A percentile compares a stretch with the other conserved stretches of the same genome.
These are phyloP conservation scores for Yamadazyma atmosphaerica DNA, from an alignment of 1,139 yeast species.

Conservation along the genomic window DNA sequence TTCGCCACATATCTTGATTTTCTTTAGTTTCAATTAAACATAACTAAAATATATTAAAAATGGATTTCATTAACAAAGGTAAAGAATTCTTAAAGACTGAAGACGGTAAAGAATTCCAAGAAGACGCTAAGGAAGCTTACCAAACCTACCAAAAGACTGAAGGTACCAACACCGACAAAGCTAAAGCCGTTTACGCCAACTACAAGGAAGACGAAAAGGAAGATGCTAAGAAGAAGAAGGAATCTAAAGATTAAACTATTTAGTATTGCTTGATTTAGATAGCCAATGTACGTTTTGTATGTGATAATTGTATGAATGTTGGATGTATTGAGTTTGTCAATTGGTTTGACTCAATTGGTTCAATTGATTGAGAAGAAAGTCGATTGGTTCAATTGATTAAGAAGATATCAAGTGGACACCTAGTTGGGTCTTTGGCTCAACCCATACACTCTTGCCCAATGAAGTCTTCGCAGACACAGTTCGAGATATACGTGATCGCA, in stretches of 20 bases:
- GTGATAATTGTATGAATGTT: too few relatives aligned
- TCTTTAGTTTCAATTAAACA: neutral
- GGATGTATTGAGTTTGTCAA: too few relatives aligned
- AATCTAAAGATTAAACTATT: constrained; percentile 1
- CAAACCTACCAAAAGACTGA: constrained; percentile 27
- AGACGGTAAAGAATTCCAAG: constrained; percentile 19
- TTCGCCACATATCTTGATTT: neutral
- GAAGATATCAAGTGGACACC: too few relatives aligned
- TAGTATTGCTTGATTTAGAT: too few relatives aligned
- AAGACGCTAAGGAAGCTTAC: constrained; percentile 39
- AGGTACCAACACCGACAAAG: constrained; percentile 33
- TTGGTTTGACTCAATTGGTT: neutral
- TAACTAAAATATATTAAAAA: constrained; percentile 8
- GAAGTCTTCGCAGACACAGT: too few relatives aligned
- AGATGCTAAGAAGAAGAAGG: constrained; percentile 14
- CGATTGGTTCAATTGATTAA: neutral
- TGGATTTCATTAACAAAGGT: constrained; percentile 44
- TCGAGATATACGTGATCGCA: too few relatives aligned
- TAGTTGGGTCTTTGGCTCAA: too few relatives aligned
- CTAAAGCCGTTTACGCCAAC: constrained; percentile 33
- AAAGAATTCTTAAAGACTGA: constrained; percentile 21
- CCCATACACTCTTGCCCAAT: too few relatives aligned
- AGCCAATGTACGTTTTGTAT: neutral
- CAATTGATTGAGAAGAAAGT: neutral
- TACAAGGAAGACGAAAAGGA: constrained; percentile 20